Evolutionary conservation across 2,329 filamentous ascomycete species (phyloP), one percentile per base, ranked within the genome.

Genomic region (Mariannaea sp.): DNA sequence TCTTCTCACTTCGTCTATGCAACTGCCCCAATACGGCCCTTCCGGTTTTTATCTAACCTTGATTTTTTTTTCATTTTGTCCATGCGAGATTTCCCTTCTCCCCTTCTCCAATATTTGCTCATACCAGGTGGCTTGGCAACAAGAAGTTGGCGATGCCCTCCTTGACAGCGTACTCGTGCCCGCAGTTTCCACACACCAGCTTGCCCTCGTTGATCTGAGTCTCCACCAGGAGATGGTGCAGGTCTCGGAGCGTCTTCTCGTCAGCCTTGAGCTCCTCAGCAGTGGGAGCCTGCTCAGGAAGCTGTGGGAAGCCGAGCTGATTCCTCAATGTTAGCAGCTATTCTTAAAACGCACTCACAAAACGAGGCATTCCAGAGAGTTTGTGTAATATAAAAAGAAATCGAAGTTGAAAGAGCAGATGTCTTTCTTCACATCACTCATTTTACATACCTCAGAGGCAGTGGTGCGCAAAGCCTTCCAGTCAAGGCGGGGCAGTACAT

Each of bases 141-240:
- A 99, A 75, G 68, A 99, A 99, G 73, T 97, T 97, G 55, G 92
- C 91, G 71, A 97, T 96, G 5, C 94, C 94, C 75, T 99, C 93
- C 70, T 94, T 92, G 58, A 99, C 87, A 54, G 86, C 86, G 73
- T 97, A 99, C 77, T 96, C 90, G 70, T 97, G 93, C 41, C 89
- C 90, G 70, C 94, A 99, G 73, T 89, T 89, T 41, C 84, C 92
- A 71, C 94, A 99, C 5, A 92, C 89, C 60, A 99, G 80, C 74
- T 90, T 93, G 3, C 94, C 94, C 74, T 93, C 89, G 30, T 85
- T 82, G 55, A 99, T 89, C 66, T 92, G 88, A 55, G 94, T 99
- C 80, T 97, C 90, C 62, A 97, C 79, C 30, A 97, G 77, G 49
- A 97, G 72, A 17, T 83, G 82, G 72, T 97, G 92, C 67, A 97